Percentiles rank a stretch among this genome's conserved stretches.
These are phyloP conservation scores for Pleurotus citrinopileatus DNA, from an alignment of 768 basidiomycete species.

Conservation along the genomic window DNA sequence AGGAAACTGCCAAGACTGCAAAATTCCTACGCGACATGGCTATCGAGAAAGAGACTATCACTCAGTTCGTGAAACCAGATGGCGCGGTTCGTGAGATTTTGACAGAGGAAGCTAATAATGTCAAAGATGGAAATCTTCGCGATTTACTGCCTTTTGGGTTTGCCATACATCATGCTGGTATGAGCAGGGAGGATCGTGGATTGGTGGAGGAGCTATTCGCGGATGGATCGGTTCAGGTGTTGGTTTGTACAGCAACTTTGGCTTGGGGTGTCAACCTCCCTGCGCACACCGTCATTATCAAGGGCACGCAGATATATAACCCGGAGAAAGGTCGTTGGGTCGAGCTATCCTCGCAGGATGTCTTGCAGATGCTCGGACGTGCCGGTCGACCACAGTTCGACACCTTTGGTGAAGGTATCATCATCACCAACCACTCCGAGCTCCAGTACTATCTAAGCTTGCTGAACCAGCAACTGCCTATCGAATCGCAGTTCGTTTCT, in stretches of 20 bases:
- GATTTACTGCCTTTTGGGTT: constrained; percentile 96
- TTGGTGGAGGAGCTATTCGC: constrained; percentile 94
- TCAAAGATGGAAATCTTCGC: constrained; percentile 78
- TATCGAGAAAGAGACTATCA: constrained; percentile 94
- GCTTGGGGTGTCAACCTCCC: constrained; percentile 99
- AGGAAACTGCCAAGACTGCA: constrained; percentile 97
- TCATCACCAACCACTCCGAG: constrained; percentile 97
- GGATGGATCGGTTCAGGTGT: constrained; percentile 88
- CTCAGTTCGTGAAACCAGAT: constrained; percentile 93
- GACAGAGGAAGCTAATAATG: constrained; percentile 76
- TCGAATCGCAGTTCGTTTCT: constrained; percentile 91
- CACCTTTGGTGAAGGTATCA: constrained; percentile 95
- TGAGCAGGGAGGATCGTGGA: constrained; percentile 87
- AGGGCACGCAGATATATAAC: constrained; percentile 99
- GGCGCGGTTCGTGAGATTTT: constrained; percentile 90
- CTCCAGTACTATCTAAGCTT: constrained; percentile 95
- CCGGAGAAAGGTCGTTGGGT: constrained; percentile 99
- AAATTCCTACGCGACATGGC: constrained; percentile 93
- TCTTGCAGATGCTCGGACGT: constrained; percentile 97
- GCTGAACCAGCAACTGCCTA: constrained; percentile 96
- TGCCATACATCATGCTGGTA: constrained; percentile 97
- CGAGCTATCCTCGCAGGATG: constrained; percentile 92
- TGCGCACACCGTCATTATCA: constrained; percentile 97
- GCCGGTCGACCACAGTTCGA: constrained; percentile 98
- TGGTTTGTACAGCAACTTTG: constrained; percentile 96